Evolutionary conservation across 2,329 filamentous ascomycete species (phyloP).

Genomic region (Xylaria sp.): DNA sequence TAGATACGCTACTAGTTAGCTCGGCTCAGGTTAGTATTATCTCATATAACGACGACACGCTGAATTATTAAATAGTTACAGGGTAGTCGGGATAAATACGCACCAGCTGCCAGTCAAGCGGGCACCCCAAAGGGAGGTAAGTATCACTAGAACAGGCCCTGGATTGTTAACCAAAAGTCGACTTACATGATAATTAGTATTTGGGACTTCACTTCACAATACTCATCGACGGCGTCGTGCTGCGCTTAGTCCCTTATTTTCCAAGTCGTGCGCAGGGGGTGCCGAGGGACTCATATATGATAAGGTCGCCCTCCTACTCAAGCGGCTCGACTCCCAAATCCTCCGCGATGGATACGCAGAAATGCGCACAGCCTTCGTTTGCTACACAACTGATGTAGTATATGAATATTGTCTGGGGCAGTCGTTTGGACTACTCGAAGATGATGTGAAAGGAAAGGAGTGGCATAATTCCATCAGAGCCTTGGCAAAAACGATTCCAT

Average conservation of each 20-base stretch:
- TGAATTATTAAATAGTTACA: slow-evolving; percentile 1
- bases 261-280: slow-evolving; percentile 20
- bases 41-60: background rate
- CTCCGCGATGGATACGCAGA: slow-evolving; percentile 25
- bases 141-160: background rate
- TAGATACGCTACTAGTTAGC: slow-evolving; percentile 28
- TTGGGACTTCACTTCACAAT: slow-evolving; percentile 31
- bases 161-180: background rate
- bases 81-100: slow-evolving; percentile 37
- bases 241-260: slow-evolving; percentile 34
- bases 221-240: slow-evolving; percentile 33
- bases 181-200: slow-evolving; percentile 18
- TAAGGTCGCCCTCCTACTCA: slow-evolving; percentile 26
- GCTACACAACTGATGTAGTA: slow-evolving; percentile 29
- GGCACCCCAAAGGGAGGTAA: slow-evolving; percentile 32
- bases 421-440: slow-evolving; percentile 28
- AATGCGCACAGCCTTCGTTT: slow-evolving; percentile 25
- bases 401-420: slow-evolving; percentile 30
- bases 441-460: slow-evolving; percentile 21
- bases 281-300: slow-evolving; percentile 34
- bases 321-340: slow-evolving; percentile 29
- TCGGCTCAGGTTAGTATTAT: slow-evolving; percentile 26
- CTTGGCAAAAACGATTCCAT: slow-evolving; percentile 26
- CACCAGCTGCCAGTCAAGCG: slow-evolving; percentile 30
- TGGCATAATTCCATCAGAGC: slow-evolving; percentile 27